These are phyloP conservation scores for Colletotrichum sp. DNA, from an alignment of 2,329 filamentous ascomycete species.

Conservation along the genomic window DNA sequence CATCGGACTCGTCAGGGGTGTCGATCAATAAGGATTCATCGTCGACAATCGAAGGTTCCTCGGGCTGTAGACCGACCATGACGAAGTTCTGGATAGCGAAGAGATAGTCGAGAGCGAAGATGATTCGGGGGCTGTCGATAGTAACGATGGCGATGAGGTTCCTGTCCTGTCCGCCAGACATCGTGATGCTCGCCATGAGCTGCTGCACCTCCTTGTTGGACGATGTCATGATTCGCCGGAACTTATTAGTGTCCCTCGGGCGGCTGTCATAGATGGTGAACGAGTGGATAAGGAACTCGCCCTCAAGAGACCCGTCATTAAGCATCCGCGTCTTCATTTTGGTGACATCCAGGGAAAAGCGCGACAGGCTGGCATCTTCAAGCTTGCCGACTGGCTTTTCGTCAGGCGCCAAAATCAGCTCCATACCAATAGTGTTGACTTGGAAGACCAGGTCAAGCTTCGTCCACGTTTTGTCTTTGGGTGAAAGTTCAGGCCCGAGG, in stretches of 20 bases:
- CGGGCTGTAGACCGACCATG: constrained; percentile 70
- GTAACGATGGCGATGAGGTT: constrained; percentile 90
- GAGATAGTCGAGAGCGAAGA: constrained; percentile 94
- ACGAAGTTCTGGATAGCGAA: constrained; percentile 87
- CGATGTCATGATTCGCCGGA: constrained; percentile 96
- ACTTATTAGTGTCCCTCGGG: constrained; percentile 90
- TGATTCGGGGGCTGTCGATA: constrained; percentile 91
- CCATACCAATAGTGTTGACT: constrained; percentile 84
- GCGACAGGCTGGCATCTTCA: constrained; percentile 82
- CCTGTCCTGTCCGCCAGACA: constrained; percentile 82
- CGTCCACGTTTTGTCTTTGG: constrained; percentile 78
- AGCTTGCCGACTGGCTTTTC: constrained; percentile 80
- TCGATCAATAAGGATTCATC: constrained; percentile 58
- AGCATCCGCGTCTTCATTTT: constrained; percentile 92
- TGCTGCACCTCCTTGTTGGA: constrained; percentile 96
- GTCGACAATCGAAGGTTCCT: constrained; percentile 60
- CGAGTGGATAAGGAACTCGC: constrained; percentile 89
- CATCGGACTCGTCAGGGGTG: constrained; percentile 58
- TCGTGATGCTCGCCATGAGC: constrained; percentile 96
- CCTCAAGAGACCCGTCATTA: constrained; percentile 88
- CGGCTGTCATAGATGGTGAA: constrained; percentile 95
- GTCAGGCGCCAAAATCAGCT: constrained; percentile 80
- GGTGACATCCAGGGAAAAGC: constrained; percentile 93
- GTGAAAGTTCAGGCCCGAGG: constrained; percentile 73
- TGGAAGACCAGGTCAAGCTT: constrained; percentile 93